A percentile compares a stretch with the other conserved stretches of the same genome.
Conservation (phyloP, 257 asterid species). For the Solanum phureja region DNA sequence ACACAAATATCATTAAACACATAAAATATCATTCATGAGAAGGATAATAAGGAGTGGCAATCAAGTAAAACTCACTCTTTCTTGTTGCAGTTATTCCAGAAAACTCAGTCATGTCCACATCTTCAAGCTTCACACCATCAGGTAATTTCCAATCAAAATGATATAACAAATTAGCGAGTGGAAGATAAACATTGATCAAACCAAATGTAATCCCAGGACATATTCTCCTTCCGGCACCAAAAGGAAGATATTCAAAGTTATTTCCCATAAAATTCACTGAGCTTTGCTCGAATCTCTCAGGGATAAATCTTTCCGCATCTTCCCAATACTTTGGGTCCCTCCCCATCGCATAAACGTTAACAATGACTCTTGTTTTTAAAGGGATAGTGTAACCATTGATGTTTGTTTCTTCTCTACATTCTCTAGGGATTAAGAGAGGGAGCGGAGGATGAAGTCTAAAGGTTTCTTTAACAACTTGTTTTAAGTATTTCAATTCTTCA, state of each 20-base stretch:
- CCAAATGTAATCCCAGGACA: neutral
- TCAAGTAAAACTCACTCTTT: neutral
- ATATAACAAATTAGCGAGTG: neutral
- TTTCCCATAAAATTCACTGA: neutral
- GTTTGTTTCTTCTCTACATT: neutral
- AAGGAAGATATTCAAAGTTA: neutral
- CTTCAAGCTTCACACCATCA: neutral
- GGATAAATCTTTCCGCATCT: neutral
- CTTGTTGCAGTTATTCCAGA: neutral
- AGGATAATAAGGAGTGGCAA: neutral
- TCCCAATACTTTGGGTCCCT: neutral
- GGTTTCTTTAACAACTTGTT: neutral
- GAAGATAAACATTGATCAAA: neutral
- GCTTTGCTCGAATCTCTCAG: neutral
- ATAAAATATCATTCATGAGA: neutral
- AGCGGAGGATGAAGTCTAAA: neutral
- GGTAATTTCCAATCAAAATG: neutral
- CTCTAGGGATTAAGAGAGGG: neutral
- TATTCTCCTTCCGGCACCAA: neutral
- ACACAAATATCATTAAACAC: too few relatives aligned
- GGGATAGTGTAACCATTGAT: neutral
- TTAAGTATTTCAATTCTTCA: neutral
- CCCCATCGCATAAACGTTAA: neutral
- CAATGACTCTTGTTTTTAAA: neutral
- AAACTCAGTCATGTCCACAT: neutral